Evolutionary conservation across 1,284 basidiomycete genomes (phyloP), one percentile per base, ranked within the genome.

Genomic region (Malassezia slooffiae): DNA sequence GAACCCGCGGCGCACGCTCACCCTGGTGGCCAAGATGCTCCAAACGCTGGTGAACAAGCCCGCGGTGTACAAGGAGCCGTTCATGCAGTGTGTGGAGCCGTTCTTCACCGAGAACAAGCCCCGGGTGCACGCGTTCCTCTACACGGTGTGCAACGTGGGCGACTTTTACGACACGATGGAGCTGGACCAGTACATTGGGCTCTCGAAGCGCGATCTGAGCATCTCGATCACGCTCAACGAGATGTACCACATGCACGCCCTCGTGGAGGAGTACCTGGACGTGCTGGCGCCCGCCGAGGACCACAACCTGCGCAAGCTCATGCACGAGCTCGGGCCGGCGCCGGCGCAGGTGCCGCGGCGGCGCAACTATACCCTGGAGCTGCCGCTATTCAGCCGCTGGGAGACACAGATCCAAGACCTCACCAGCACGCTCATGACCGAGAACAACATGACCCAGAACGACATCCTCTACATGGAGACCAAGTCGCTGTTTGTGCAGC

Each of bases 391-490:
- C 74, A 90, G 85, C 58, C 86, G 93, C 20, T 99, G 93, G 93
- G 93, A 99, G 74, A 96, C 89, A 15, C 90, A 90, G 3, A 88
- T 97, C 43, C 90, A 96, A 63, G 93, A 97, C 66, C 81, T 97
- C 37, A 87, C 91, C 47, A 88, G 83, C 16, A 87, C 91, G 1
- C 79, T 99, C 55, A 91, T 97, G 81, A 75, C 75, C 3, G 78
- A 79, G 58, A 89, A 90, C 72, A 87, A 88, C 31, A 83, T 99
- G 29, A 96, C 93, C 17, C 88, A 89, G 45, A 88, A 85, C 67
- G 93, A 99, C 72, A 91, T 99, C 78, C 78, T 96, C 17, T 99
- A 96, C 75, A 96, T 97, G 88, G 93, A 99, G 71, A 85, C 93
- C 52, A 99, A 99, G 75, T 95, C 91, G 16, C 95, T 96, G 67